These are phyloP conservation scores for Colletotrichum lentis DNA, from an alignment of 2,329 filamentous ascomycete genomes.

Conservation along the genomic window DNA sequence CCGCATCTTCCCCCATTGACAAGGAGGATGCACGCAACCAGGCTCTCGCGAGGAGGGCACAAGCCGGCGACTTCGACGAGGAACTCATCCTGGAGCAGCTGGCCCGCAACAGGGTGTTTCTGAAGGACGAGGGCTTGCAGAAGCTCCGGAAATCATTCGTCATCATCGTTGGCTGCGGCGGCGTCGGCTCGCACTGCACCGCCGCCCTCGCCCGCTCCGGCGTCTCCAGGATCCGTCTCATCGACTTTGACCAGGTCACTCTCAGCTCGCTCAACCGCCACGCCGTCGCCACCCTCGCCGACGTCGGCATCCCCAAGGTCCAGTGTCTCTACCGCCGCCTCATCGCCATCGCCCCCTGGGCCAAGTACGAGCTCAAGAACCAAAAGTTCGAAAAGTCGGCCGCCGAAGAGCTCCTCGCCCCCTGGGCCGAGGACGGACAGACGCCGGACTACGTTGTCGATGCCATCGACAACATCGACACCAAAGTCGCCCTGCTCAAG, in stretches of 20 bases:
- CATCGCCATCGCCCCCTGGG: slow-evolving; percentile 90
- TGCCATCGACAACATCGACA: slow-evolving; percentile 98
- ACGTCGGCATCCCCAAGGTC: slow-evolving; percentile 94
- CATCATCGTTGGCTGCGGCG: slow-evolving; percentile 90
- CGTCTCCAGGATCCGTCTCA: slow-evolving; percentile 83
- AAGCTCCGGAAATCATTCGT: slow-evolving; percentile 85
- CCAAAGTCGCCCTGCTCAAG: slow-evolving; percentile 88
- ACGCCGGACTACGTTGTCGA: slow-evolving; percentile 91
- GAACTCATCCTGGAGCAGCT: slow-evolving; percentile 94
- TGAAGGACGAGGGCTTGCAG: slow-evolving; percentile 80
- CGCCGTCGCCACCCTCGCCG: slow-evolving; percentile 89
- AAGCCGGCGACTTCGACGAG: slow-evolving; percentile 71
- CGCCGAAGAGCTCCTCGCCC: slow-evolving; percentile 72
- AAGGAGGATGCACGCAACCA: slow-evolving; percentile 70
- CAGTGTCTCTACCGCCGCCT: slow-evolving; percentile 81
- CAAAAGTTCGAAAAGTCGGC: slow-evolving; percentile 79
- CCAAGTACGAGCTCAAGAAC: slow-evolving; percentile 83
- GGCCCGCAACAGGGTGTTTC: slow-evolving; percentile 89
- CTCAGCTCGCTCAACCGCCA: slow-evolving; percentile 95
- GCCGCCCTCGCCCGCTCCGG: slow-evolving; percentile 88
- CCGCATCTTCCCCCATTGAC: slow-evolving; percentile 58
- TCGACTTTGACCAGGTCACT: slow-evolving; percentile 98
- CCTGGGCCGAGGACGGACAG: slow-evolving; percentile 68
- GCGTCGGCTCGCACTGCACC: slow-evolving; percentile 91
- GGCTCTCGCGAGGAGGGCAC: slow-evolving; percentile 66